Evolutionary conservation across 2,329 filamentous ascomycete genomes (phyloP).

Genomic region (Epichloe brachyelytri): DNA sequence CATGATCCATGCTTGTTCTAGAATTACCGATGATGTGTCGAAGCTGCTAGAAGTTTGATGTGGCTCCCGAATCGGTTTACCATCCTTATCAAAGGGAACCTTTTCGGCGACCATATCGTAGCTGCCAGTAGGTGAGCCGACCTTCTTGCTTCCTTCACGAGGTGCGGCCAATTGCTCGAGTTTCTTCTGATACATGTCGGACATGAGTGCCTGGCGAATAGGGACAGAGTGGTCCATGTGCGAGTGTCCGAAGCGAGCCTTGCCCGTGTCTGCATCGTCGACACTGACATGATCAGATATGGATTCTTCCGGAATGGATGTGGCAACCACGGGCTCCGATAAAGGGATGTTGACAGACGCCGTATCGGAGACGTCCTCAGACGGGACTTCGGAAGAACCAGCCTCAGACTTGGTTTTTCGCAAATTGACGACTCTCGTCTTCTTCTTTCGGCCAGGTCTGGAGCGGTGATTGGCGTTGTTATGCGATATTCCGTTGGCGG

Average conservation of each 20-base stretch:
- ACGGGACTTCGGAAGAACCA: slow-evolving; percentile 37
- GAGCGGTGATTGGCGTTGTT: slow-evolving; percentile 48
- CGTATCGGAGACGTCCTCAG: slow-evolving; percentile 36
- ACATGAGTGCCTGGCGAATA: slow-evolving; percentile 13
- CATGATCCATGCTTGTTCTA: slow-evolving; percentile 76
- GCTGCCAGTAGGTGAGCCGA: slow-evolving; percentile 4
- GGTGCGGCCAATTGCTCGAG: slow-evolving; percentile 14
- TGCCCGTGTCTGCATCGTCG: slow-evolving; percentile 19
- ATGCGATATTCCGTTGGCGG: slow-evolving; percentile 48
- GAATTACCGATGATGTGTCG: slow-evolving; percentile 45
- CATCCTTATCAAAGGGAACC: slow-evolving; percentile 17
- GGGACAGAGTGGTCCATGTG: slow-evolving; percentile 8
- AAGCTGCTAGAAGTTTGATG: slow-evolving; percentile 21
- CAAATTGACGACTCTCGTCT: slow-evolving; percentile 71
- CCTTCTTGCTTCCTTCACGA: slow-evolving; percentile 9
- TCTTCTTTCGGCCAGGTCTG: slow-evolving; percentile 60
- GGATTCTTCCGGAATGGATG: slow-evolving; percentile 46
- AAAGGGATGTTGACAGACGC: slow-evolving; percentile 44
- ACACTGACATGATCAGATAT: slow-evolving; percentile 30
- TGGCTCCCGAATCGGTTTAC: slow-evolving; percentile 15
- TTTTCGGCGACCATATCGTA: slow-evolving; percentile 11
- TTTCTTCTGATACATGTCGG: slow-evolving; percentile 12
- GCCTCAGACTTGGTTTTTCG: slow-evolving; percentile 46
- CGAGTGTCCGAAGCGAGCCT: slow-evolving; percentile 27
- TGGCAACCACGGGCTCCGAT: slow-evolving; percentile 46